These are phyloP conservation scores for Thermothelomyces thermophilus DNA, from an alignment of 2,329 filamentous ascomycete genomes.

Conservation along the genomic window DNA sequence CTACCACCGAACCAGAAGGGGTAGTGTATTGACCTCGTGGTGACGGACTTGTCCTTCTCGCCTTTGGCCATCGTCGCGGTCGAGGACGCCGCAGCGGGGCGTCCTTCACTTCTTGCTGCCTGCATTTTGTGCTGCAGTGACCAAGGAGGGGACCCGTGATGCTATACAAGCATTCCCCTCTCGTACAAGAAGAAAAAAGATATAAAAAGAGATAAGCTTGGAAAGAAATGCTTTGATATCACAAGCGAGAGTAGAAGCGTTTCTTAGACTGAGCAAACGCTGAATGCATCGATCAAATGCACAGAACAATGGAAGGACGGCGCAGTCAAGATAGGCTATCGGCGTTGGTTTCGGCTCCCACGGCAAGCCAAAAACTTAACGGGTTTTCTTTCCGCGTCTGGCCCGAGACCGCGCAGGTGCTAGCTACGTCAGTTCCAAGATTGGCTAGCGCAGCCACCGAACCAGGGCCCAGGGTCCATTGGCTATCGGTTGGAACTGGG, in stretches of 20 bases:
- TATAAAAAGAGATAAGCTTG: not conserved
- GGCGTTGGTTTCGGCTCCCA: slow-evolving; percentile 6
- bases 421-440: slow-evolving; percentile 9
- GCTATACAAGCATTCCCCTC: slow-evolving; percentile 16
- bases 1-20: slow-evolving; percentile 97
- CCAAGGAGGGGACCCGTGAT: not conserved
- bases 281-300: not conserved
- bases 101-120: slow-evolving; percentile 10
- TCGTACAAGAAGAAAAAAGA: not conserved
- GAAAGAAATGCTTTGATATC: slow-evolving; percentile 3
- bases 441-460: not conserved
- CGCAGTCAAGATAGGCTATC: slow-evolving; percentile 2
- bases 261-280: not conserved
- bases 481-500: not conserved
- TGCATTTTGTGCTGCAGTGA: slow-evolving; percentile 11
- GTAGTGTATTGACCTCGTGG: slow-evolving; percentile 48
- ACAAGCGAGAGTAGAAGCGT: not conserved
- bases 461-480: slow-evolving; percentile 1
- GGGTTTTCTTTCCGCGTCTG: not conserved
- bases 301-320: not conserved
- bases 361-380: not conserved
- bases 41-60: slow-evolving; percentile 1
- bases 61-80: not conserved
- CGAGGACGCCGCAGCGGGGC: slow-evolving; percentile 2
- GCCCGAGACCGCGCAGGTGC: not conserved